Evolutionary conservation across 768 basidiomycete genomes (phyloP).

Genomic region (Podaxis mareebaensis): DNA sequence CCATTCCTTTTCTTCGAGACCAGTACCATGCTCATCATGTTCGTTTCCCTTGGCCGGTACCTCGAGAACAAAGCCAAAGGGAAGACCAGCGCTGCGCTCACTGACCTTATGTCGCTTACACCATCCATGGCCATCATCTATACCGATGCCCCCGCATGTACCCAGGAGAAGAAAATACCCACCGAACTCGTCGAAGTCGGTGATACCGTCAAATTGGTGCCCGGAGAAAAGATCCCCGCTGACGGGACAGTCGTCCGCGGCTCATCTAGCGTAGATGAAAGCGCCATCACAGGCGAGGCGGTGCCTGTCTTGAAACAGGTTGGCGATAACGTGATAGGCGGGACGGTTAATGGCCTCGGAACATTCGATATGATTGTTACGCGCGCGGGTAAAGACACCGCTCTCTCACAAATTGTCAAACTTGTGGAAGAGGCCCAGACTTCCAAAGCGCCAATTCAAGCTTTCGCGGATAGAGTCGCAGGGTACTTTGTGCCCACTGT

Average conservation of each 20-base stretch:
- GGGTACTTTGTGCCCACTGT: constrained; percentile 95
- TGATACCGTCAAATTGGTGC: constrained; percentile 90
- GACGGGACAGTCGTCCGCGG: constrained; percentile 91
- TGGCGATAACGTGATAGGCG: constrained; percentile 90
- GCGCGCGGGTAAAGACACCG: constrained; percentile 94
- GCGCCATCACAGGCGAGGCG: constrained; percentile 95
- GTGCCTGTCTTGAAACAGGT: constrained; percentile 81
- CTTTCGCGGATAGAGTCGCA: constrained; percentile 92
- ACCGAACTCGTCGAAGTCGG: constrained; percentile 95
- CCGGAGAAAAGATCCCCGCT: constrained; percentile 95
- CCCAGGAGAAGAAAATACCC: constrained; percentile 85
- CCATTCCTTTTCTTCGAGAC: constrained; percentile 98
- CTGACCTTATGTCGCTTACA: constrained; percentile 92
- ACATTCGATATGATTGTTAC: constrained; percentile 96
- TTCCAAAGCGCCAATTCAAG: constrained; percentile 96
- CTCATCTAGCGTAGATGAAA: constrained; percentile 89
- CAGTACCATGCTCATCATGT: constrained; percentile 97
- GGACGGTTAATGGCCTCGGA: constrained; percentile 96
- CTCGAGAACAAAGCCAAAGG: constrained; percentile 98
- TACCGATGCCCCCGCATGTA: constrained; percentile 78
- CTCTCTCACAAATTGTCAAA: constrained; percentile 92
- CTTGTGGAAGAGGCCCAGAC: constrained; percentile 99
- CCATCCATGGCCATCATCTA: constrained; percentile 97
- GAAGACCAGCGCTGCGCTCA: constrained; percentile 93
- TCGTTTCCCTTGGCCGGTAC: constrained; percentile 93